Base-by-base conservation (phyloP, 495 filamentous ascomycete species). In the Lichenothelia convexa region DNA sequence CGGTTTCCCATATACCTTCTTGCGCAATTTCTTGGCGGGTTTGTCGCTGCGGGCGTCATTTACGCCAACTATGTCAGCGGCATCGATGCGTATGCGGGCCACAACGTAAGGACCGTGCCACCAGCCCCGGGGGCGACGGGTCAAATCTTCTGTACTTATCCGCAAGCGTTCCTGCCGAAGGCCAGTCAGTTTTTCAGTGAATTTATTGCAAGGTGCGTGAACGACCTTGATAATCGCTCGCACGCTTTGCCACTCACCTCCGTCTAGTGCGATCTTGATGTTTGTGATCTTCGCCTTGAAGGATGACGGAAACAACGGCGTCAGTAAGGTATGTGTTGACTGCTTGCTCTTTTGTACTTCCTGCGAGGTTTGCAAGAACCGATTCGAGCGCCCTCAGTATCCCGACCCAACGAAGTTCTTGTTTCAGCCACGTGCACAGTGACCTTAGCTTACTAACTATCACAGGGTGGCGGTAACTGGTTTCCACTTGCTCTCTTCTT, bases 221-320 rank as follows among this genome's bases (percentile, higher is more conserved):
- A n/a, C n/a, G n/a, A n/a, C n/a, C n/a, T n/a, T n/a, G n/a, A n/a
- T n/a, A n/a, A n/a, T n/a, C n/a, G n/a, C n/a, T n/a, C n/a, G n/a
- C n/a, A n/a, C n/a, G n/a, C n/a, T n/a, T n/a, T n/a, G n/a, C n/a
- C n/a, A n/a, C n/a, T n/a, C n/a, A n/a, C n/a, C n/a, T n/a, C n/a
- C n/a, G n/a, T n/a, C n/a, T n/a, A n/a, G 62, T 33, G 47, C 71
- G 0, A 57, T 78, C 6, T 46, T 77, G 15, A 73, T 77, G 67
- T 76, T 78, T 47, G 57, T 70, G 40, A 76, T 80, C 29, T 78
- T 75, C 44, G 73, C 70, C 0, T 47, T 78, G 21, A 74, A 73
- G 44, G 73, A 78, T 42, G 63, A 70, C 15, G 40, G 42, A 3
- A 57, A 57, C 37, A 47, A 48, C 29, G 51, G 51, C 8, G 50